These are phyloP conservation scores for Avena atlantica DNA, from an alignment of 176 grass and related monocot genomes.

Conservation along the genomic window DNA sequence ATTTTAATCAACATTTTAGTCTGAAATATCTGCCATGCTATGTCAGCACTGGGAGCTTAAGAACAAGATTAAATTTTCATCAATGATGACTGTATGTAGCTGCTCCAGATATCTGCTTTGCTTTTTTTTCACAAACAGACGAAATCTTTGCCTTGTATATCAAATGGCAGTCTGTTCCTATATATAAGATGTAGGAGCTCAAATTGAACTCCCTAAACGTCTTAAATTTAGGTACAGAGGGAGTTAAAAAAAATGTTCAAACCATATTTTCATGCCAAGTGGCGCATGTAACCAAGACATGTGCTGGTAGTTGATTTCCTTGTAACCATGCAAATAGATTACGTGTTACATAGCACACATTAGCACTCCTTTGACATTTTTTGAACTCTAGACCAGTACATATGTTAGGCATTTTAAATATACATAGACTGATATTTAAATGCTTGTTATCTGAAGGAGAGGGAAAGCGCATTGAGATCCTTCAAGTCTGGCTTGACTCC, in stretches of 20 bases:
- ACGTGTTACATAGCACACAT: not conserved
- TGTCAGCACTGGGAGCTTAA: not conserved
- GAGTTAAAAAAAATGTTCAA: not conserved
- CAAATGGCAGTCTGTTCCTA: no score
- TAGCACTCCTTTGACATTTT: not conserved
- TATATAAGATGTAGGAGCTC: no score
- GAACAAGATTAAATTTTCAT: not conserved
- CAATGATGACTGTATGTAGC: not conserved
- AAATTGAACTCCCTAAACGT: no score
- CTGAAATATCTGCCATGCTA: not conserved
- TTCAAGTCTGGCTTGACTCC: constrained; percentile 71
- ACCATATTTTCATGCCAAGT: not conserved
- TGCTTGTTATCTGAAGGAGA: constrained; percentile 64
- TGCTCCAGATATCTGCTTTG: not conserved
- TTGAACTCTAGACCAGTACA: not conserved
- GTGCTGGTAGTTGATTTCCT: not conserved
- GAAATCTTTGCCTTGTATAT: not conserved
- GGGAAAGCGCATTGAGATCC: constrained; percentile 68
- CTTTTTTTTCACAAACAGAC: not conserved
- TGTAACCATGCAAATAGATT: constrained; percentile 4
- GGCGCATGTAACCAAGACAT: constrained; percentile 3
- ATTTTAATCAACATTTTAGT: not conserved
- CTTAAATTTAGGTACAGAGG: no score
- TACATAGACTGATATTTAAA: not conserved
- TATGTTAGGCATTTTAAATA: not conserved